Conservation (phyloP, 768 basidiomycete genomes). For the Pholiota molesta region DNA sequence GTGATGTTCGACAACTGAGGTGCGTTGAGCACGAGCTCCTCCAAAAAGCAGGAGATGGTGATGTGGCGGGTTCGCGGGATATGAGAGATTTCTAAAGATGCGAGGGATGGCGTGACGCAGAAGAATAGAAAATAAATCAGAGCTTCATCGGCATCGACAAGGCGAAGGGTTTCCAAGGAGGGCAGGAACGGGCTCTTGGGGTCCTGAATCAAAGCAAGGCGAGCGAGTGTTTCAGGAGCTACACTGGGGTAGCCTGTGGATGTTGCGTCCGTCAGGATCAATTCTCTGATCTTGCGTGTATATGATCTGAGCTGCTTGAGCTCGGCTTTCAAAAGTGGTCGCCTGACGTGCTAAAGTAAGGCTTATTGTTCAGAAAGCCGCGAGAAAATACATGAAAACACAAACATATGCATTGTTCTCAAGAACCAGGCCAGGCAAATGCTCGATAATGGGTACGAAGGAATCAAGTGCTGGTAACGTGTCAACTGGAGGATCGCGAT, state of each 20-base stretch:
- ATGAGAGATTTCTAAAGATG: slow-evolving; percentile 18
- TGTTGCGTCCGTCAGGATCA: background rate
- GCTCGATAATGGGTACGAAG: slow-evolving; percentile 8
- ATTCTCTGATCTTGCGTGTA: background rate
- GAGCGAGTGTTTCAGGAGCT: background rate
- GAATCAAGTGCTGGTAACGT: background rate
- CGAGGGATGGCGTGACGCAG: slow-evolving; percentile 24
- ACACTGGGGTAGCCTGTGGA: background rate
- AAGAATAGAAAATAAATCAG: slow-evolving; percentile 17
- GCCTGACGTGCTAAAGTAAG: background rate
- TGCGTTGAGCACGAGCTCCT: background rate
- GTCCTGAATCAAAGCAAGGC: background rate
- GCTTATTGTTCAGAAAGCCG: background rate
- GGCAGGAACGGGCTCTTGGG: background rate
- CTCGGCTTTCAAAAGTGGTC: background rate
- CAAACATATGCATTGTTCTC: background rate
- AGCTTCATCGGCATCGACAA: background rate
- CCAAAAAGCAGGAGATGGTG: background rate
- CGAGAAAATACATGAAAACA: background rate
- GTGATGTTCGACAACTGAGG: slow-evolving; percentile 1
- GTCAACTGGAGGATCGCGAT: background rate
- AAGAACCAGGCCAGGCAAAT: background rate
- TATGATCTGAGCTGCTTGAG: background rate
- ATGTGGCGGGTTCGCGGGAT: slow-evolving; percentile 8
- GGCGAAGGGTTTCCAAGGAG: slow-evolving; percentile 1